Conservation (phyloP, 2,329 filamentous ascomycete species). For the Alternaria ethzedia region DNA sequence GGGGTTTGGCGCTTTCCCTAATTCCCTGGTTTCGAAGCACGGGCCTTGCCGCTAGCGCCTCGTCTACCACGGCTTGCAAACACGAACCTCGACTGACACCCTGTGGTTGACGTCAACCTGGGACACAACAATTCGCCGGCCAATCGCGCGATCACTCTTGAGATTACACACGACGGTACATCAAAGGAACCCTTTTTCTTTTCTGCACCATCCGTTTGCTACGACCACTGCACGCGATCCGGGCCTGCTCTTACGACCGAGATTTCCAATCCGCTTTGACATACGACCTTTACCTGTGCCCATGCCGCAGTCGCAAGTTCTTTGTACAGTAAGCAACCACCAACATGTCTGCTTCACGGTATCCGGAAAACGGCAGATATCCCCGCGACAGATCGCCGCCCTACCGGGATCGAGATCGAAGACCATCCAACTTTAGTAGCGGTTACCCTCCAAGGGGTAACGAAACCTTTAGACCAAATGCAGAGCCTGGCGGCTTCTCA, state of each 20-base stretch:
- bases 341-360: slow-evolving; percentile 45
- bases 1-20: slow-evolving; percentile 27
- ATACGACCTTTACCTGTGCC: slow-evolving; percentile 7
- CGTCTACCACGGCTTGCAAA: slow-evolving; percentile 18
- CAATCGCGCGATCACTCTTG: neutral
- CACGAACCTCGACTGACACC: slow-evolving; percentile 17
- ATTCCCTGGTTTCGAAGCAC: slow-evolving; percentile 20
- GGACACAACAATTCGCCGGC: slow-evolving; percentile 1
- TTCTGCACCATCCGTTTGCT: neutral
- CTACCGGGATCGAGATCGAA: slow-evolving; percentile 71
- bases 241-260: neutral
- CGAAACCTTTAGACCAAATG: slow-evolving; percentile 37
- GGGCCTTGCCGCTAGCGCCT: slow-evolving; percentile 22
- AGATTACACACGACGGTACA: neutral
- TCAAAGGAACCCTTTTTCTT: neutral
- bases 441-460: slow-evolving; percentile 59
- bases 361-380: slow-evolving; percentile 46
- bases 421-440: slow-evolving; percentile 69
- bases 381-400: slow-evolving; percentile 54
- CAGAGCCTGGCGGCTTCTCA: slow-evolving; percentile 37
- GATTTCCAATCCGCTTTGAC: neutral
- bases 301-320: slow-evolving; percentile 22
- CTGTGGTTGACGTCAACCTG: slow-evolving; percentile 15
- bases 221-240: neutral
- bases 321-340: slow-evolving; percentile 4